Base-by-base conservation (phyloP, 176 grass and related monocot species). In the Oryza longistaminata region DNA sequence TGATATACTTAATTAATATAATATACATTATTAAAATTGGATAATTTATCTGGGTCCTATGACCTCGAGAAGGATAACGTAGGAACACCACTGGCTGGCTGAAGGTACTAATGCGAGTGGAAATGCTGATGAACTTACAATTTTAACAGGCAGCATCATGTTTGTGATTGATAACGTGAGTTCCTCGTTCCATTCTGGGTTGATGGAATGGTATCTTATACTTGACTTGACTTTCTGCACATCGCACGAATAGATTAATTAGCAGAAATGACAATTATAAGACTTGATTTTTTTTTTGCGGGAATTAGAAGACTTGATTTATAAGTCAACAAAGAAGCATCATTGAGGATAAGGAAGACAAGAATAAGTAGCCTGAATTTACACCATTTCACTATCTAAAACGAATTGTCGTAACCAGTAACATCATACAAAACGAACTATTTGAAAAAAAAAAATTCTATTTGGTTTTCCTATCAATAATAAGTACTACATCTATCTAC, bases 101-200 rank as follows among this genome's bases (percentile, higher is more conserved):
- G 19, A 45, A 40, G 6, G 33, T 3, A 19, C 14, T 15, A 42
- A 73, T 29, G 11, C 7, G 5, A 52, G 5, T 27, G 61, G 49
- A 62, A 50, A 53, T 16, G 49, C 12, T 4, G 70, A 71, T n/a
- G 37, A 64, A 85, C 92, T 89, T 74, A 94, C 92, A 75, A 94
- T 82, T 87, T 87, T 84, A 68, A 94, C 77, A 2, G 89, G 89
- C 33, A 70, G 26, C 68, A 80, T 87, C 84, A 71, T 76, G 81
- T 89, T 88, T 58, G 89, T 86, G 81, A 94, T 74, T 24, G 89
- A 94, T 5, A 94, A 77, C 27, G 92, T 94, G 68, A 94, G 84
- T 9, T 94, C 89, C 53, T 87, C 89, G 44, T 94, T 91, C 92
- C 92, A 94, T 91, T 89, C 89, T 27, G 89, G 92, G 71, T 91